Base-by-base conservation (phyloP, 2,329 filamentous ascomycete species). In the Mariannaea elegans region DNA sequence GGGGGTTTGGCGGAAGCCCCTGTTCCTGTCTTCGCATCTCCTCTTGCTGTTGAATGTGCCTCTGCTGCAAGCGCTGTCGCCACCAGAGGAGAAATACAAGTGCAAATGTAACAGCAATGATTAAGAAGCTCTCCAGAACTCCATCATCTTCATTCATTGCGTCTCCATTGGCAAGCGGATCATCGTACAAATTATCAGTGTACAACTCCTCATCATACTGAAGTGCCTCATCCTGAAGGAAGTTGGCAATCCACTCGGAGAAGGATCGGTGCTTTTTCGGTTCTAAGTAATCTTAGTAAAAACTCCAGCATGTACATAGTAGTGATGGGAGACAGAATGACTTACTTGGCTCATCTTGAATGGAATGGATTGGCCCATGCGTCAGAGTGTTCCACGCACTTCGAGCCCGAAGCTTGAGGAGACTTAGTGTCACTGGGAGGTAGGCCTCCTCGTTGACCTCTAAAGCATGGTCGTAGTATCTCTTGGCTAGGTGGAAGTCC, bases 321-420 rank as follows among this genome's bases (percentile, higher is more conserved):
- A 9, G 6, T 19, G 0, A 5, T 21, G 8, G 23, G 3, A 1
- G 7, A 8, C 9, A 23, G 23, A 6, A 24, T 24, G n/a, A 76
- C 86, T 80, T 85, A 94, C 92, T 84, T 69, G 91, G 90, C 64
- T 97, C 94, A 65, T 97, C 92, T 69, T 92, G 90, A 48, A 98
- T 98, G 14, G 91, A 93, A 71, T 98, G 97, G 63, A 98, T 87
- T 18, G 90, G 87, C n/a, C 95, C 95, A 71, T 94, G 87, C 0
- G 93, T 97, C 63, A 98, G 81, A 0, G 90, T 93, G 69, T 98
- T 98, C 95, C 95, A 99, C 69, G 92, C 95, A 73, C 93, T 97
- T 60, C 94, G 87, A 51, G 90, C 80, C 10, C 94, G 84, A 59
- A 99, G 81, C 75, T 97, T 97, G 63, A 97, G 81, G 47, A 99